These are phyloP conservation scores for Closterium sp. DNA, from an alignment of 139 green algal species.

Conservation along the genomic window DNA sequence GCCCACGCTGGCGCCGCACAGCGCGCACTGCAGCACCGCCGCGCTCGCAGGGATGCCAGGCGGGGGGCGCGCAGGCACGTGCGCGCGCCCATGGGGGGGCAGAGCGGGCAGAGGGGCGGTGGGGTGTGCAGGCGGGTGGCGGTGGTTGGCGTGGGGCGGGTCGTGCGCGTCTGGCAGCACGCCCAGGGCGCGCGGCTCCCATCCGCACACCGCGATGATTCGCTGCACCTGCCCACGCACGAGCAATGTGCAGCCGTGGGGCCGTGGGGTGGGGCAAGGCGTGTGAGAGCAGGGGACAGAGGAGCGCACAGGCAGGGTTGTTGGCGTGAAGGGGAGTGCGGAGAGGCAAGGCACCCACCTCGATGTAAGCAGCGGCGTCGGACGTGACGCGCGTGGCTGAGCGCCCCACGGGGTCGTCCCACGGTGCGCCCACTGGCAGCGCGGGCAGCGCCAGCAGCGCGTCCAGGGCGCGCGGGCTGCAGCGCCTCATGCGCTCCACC, in stretches of 20 bases:
- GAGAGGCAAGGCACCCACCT: not conserved
- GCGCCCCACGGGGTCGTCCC: not conserved
- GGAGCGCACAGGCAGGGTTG: too few relatives aligned
- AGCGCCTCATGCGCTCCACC: not conserved
- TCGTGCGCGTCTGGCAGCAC: not conserved
- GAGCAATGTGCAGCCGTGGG: too few relatives aligned
- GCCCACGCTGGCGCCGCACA: conserved; percentile 39
- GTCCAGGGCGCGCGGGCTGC: not conserved
- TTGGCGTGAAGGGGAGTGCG: not conserved
- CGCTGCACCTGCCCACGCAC: conserved; percentile 26
- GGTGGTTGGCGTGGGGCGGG: not conserved
- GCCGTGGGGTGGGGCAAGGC: not conserved
- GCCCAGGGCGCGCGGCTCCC: conserved; percentile 34
- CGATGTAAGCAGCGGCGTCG: not conserved
- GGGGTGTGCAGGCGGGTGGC: not conserved
- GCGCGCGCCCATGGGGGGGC: not conserved
- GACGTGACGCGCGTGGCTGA: not conserved
- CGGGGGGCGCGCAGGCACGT: not conserved
- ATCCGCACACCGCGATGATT: conserved; percentile 42
- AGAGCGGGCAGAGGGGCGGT: too few relatives aligned
- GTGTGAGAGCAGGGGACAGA: not conserved
- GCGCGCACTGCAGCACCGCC: not conserved
- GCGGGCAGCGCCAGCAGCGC: not conserved
- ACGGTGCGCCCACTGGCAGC: not conserved
- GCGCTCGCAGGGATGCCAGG: not conserved